These are phyloP conservation scores for Colletotrichum destructivum DNA, from an alignment of 2,329 filamentous ascomycete genomes.

Conservation along the genomic window DNA sequence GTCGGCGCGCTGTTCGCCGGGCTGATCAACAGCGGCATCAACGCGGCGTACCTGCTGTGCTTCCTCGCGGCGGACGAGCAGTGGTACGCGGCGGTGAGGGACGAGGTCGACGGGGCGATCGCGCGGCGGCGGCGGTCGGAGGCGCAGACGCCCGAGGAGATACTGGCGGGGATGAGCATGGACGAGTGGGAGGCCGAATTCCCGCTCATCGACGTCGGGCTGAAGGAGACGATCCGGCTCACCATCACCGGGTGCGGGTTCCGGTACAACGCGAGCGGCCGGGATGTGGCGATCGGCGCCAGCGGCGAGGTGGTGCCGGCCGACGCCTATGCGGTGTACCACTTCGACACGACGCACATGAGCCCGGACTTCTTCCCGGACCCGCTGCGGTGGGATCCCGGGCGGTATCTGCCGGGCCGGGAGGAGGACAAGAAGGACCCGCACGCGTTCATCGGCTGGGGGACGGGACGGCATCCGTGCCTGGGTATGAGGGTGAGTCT, in stretches of 20 bases:
- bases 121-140: constrained; percentile 56
- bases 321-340: constrained; percentile 62
- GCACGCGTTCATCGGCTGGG: constrained; percentile 54
- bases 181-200: constrained; percentile 71
- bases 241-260: constrained; percentile 64
- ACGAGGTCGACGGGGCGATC: constrained; percentile 63
- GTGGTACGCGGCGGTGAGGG: constrained; percentile 61
- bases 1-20: constrained; percentile 70
- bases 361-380: constrained; percentile 64
- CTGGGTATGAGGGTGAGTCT: constrained; percentile 46
- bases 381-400: constrained; percentile 65
- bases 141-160: constrained; percentile 51
- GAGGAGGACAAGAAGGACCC: constrained; percentile 59
- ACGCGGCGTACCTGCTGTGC: constrained; percentile 66
- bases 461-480: constrained; percentile 54
- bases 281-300: constrained; percentile 59
- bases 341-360: constrained; percentile 63
- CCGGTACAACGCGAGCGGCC: constrained; percentile 65
- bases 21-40: constrained; percentile 71
- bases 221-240: constrained; percentile 69
- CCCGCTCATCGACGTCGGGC: constrained; percentile 64
- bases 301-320: constrained; percentile 65
- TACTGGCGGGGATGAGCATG: constrained; percentile 61
- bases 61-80: constrained; percentile 62
- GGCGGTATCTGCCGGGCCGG: constrained; percentile 61